phyloP scores from a whole-genome alignment of 1,139 yeast genomes.

The Blastobotrys apis region DNA sequence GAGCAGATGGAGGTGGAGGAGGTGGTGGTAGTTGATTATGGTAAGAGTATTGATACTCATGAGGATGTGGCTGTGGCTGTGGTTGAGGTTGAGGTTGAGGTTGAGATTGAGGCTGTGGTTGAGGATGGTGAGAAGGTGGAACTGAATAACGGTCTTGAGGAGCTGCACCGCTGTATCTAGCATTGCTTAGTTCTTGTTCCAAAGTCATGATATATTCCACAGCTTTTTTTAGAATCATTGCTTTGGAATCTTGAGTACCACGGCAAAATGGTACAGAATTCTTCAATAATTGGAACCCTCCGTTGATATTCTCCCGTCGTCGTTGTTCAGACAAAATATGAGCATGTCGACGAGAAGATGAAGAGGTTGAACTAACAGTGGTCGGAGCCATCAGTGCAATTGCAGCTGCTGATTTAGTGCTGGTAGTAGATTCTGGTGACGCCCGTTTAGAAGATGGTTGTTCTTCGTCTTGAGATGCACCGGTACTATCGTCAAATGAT shows the following conservation, averaged over 20 bases:
- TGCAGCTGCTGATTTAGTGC: slow-evolving; percentile 4
- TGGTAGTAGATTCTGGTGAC: neutral
- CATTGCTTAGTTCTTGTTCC: slow-evolving; percentile 30
- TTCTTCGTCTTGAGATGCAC: neutral
- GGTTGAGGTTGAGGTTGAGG: slow-evolving; percentile 14
- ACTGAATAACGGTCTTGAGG: neutral
- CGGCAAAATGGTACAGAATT: slow-evolving; percentile 40
- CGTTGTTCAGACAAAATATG: slow-evolving; percentile 45
- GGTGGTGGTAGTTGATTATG: slow-evolving; percentile 19
- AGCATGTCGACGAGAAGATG: slow-evolving; percentile 33
- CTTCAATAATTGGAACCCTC: slow-evolving; percentile 41
- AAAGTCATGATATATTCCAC: slow-evolving; percentile 40
- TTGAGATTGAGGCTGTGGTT: slow-evolving; percentile 11
- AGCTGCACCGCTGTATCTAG: slow-evolving; percentile 6
- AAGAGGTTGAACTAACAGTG: slow-evolving; percentile 25
- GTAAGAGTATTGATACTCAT: slow-evolving; percentile 12
- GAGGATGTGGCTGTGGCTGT: slow-evolving; percentile 9
- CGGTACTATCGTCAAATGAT: neutral
- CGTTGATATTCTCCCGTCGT: slow-evolving; percentile 43
- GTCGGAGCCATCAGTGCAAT: slow-evolving; percentile 32
- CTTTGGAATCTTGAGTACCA: slow-evolving; percentile 44
- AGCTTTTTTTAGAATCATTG: slow-evolving; percentile 40
- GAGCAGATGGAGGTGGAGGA: slow-evolving; percentile 12
- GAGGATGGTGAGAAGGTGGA: slow-evolving; percentile 5
- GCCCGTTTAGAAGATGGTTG: slow-evolving; percentile 1